A percentile compares a stretch with the other conserved stretches of the same genome.
Evolutionary conservation across 2,329 filamentous ascomycete genomes (phyloP).

Genomic region (Xylaria polymorpha): DNA sequence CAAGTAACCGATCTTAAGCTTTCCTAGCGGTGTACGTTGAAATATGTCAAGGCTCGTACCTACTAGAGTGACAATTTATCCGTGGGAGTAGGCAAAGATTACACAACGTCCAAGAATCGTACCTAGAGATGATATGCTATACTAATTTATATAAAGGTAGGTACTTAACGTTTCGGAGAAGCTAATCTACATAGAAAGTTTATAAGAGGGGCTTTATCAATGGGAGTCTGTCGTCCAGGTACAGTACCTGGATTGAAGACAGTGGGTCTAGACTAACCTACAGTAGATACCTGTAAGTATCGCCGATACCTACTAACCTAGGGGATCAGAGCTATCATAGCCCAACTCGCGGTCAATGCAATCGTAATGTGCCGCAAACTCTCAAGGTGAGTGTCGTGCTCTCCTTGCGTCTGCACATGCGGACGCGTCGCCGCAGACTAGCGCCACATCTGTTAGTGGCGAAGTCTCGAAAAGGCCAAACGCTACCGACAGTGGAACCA

Average conservation of each 20-base stretch:
- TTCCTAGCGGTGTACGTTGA: background rate
- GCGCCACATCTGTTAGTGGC: conserved; percentile 8
- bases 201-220: background rate
- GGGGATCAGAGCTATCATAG: background rate
- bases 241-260: background rate
- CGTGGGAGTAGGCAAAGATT: background rate
- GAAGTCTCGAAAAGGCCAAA: background rate
- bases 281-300: too few species aligned
- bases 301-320: too few species aligned
- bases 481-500: too few species aligned
- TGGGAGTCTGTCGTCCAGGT: too few species aligned
- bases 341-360: background rate
- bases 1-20: conserved; percentile 9
- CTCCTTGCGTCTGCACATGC: conserved; percentile 33
- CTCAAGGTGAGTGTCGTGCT: background rate
- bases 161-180: background rate
- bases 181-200: background rate
- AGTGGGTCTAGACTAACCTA: background rate
- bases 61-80: background rate
- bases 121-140: too few species aligned
- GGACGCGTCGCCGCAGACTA: conserved; percentile 30
- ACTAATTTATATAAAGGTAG: background rate
- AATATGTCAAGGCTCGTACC: background rate
- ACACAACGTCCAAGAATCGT: background rate
- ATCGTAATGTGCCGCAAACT: background rate